Conservation (phyloP, 257 asterid species). For the Vinca minor region DNA sequence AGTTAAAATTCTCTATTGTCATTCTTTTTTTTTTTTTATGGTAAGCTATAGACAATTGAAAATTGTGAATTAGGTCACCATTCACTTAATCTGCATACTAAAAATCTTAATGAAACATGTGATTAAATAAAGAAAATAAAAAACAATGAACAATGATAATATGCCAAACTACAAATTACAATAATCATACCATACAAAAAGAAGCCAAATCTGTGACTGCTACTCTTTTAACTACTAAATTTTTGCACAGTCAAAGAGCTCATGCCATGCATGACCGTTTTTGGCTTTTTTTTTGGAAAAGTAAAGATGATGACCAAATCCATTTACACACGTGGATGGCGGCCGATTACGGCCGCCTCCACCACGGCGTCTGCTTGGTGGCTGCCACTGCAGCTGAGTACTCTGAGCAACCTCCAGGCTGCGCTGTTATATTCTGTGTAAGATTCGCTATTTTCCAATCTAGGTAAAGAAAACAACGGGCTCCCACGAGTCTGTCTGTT, state of each 20-base stretch:
- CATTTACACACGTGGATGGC: too few relatives aligned
- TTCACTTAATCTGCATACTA: too few relatives aligned
- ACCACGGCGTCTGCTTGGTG: slow-evolving; percentile 22
- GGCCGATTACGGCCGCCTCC: too few relatives aligned
- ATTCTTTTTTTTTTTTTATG: too few relatives aligned
- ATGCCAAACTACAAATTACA: neutral
- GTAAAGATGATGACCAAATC: slow-evolving; percentile 1
- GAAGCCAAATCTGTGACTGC: neutral
- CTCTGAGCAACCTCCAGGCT: slow-evolving; percentile 45
- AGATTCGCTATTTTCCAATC: slow-evolving; percentile 3
- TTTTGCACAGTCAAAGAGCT: slow-evolving; percentile 9
- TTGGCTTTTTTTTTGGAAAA: too few relatives aligned
- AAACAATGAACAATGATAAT: too few relatives aligned
- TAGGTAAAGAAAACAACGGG: slow-evolving; percentile 13
- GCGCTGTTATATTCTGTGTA: slow-evolving; percentile 16
- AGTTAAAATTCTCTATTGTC: too few relatives aligned
- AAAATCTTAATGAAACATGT: too few relatives aligned
- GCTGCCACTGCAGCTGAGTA: slow-evolving; percentile 48
- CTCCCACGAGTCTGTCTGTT: slow-evolving; percentile 45
- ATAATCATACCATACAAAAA: neutral
- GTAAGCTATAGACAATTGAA: too few relatives aligned
- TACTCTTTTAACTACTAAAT: neutral
- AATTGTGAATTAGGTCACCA: too few relatives aligned
- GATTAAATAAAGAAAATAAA: neutral
- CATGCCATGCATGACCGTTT: too few relatives aligned